Percentiles rank a stretch among this genome's conserved stretches.
Evolutionary conservation across 2,329 filamentous ascomycete genomes (phyloP).

Genomic region (Neocucurbitaria cava): DNA sequence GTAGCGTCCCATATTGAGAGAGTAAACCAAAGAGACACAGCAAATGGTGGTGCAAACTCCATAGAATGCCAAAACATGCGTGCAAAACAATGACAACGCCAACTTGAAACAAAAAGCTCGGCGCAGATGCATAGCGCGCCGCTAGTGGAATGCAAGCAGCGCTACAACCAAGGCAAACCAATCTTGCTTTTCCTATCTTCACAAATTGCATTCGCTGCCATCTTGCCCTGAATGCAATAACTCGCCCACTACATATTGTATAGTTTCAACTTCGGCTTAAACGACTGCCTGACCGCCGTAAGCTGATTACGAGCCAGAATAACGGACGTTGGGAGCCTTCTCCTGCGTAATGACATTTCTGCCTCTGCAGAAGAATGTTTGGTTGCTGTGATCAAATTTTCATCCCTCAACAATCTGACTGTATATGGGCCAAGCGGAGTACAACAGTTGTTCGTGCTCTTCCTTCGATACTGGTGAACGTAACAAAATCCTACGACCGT

Average conservation of each 20-base stretch:
- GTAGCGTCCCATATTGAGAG: constrained; percentile 11
- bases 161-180: background rate
- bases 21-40: constrained; percentile 3
- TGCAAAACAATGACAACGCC: background rate
- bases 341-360: background rate
- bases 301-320: background rate
- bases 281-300: background rate
- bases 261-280: background rate
- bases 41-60: constrained; percentile 19
- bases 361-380: background rate
- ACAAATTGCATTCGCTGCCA: background rate
- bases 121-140: background rate
- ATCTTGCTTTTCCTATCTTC: background rate
- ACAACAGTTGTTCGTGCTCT: background rate
- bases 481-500: background rate
- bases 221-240: background rate
- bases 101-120: background rate
- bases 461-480: background rate
- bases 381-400: background rate
- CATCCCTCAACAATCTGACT: background rate
- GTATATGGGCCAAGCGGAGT: background rate
- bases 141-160: background rate
- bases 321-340: background rate
- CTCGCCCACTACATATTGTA: no score
- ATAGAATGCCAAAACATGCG: constrained; percentile 21